phyloP scores from a whole-genome alignment of 192 early-diverging fungal species.

The Rhizophlyctis rosea region DNA sequence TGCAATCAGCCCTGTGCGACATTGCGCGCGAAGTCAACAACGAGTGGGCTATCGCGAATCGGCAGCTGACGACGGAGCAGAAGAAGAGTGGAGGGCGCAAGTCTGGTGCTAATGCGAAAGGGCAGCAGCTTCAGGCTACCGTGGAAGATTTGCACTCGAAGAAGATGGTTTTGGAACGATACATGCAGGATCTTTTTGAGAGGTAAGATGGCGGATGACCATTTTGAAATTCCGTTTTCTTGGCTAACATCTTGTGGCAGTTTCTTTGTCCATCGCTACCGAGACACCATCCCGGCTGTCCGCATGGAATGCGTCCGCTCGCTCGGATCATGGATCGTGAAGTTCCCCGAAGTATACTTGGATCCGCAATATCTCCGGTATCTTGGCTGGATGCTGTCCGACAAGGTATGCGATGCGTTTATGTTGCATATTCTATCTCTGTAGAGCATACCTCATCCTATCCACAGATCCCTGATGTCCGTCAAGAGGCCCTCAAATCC shows the following conservation, averaged over 20 bases:
- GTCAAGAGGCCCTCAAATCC: constrained; percentile 68
- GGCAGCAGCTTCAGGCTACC: constrained; percentile 40
- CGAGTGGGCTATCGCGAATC: constrained; percentile 62
- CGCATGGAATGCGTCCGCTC: constrained; percentile 80
- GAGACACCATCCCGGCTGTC: constrained; percentile 83
- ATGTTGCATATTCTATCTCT: neutral
- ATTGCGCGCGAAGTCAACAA: constrained; percentile 54
- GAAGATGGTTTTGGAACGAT: constrained; percentile 54
- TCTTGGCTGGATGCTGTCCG: constrained; percentile 82
- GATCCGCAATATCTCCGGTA: constrained; percentile 75
- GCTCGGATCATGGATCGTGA: constrained; percentile 74
- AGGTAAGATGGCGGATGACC: constrained; percentile 50
- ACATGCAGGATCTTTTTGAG: constrained; percentile 73
- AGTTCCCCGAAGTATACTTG: constrained; percentile 68
- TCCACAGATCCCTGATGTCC: constrained; percentile 34
- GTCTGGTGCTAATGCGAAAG: constrained; percentile 19
- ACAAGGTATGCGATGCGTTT: constrained; percentile 46
- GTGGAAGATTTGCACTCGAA: constrained; percentile 49
- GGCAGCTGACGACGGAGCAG: constrained; percentile 66
- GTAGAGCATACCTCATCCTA: neutral
- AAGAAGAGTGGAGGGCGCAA: constrained; percentile 24
- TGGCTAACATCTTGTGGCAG: constrained; percentile 41
- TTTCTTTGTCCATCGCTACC: constrained; percentile 85
- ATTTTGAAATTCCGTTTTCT: neutral
- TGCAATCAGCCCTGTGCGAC: constrained; percentile 68